phyloP scores from a whole-genome alignment of 768 basidiomycete genomes.

The Suillus subaureus region DNA sequence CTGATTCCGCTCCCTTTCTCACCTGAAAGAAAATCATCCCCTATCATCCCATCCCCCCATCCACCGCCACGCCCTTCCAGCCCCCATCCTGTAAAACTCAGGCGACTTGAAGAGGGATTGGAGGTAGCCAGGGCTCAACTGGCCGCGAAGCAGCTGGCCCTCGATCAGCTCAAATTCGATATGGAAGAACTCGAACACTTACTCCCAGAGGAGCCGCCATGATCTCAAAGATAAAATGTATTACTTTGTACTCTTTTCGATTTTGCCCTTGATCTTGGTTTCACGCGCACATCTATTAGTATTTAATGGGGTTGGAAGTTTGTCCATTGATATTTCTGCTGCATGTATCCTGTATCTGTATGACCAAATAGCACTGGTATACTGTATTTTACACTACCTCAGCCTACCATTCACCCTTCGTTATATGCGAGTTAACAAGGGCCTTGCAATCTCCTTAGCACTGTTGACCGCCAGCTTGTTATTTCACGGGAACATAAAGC shows the following conservation, averaged over 20 bases:
- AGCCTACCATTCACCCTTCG: neutral
- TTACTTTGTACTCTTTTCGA: neutral
- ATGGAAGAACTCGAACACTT: conserved; percentile 21
- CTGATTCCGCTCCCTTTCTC: conserved; percentile 24
- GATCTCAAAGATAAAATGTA: neutral
- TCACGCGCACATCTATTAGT: neutral
- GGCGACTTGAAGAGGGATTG: conserved; percentile 23
- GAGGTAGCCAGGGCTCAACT: conserved; percentile 24
- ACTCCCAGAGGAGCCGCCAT: neutral
- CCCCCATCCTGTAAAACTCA: conserved; percentile 19
- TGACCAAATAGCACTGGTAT: neutral
- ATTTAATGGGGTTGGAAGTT: neutral
- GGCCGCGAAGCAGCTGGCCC: conserved; percentile 23
- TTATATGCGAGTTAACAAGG: neutral
- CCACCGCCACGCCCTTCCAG: conserved; percentile 12
- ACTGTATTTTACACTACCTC: neutral
- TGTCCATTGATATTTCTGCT: neutral
- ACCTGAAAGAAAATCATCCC: conserved; percentile 23
- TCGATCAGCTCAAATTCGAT: conserved; percentile 24
- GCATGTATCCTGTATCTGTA: neutral
- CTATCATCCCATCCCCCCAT: conserved; percentile 4
- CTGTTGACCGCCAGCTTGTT: neutral
- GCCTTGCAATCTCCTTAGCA: neutral
- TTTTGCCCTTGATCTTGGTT: neutral
- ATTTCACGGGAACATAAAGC: conserved; percentile 37